Percentiles rank a stretch among this genome's conserved stretches.
Conservation (phyloP, 768 basidiomycete species). For the Boletellus ananas region DNA sequence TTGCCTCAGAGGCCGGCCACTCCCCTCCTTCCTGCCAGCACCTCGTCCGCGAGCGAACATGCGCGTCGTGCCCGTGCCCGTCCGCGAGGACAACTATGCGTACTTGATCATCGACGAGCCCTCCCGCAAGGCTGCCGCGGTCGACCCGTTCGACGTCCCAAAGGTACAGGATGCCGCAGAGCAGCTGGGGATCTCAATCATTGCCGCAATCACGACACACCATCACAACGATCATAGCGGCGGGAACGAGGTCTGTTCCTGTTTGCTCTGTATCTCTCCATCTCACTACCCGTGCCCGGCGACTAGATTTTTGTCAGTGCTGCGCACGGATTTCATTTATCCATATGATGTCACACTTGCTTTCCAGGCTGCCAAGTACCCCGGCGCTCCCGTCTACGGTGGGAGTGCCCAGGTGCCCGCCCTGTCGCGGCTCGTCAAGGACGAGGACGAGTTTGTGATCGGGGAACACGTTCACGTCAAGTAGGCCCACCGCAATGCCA, state of each 20-base stretch:
- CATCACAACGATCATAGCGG: constrained; percentile 90
- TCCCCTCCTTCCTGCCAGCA: constrained; percentile 2
- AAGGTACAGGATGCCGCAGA: constrained; percentile 65
- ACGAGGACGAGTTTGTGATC: constrained; percentile 77
- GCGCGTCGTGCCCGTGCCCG: constrained; percentile 76
- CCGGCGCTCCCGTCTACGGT: constrained; percentile 61
- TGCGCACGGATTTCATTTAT: neutral
- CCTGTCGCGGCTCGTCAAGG: constrained; percentile 70
- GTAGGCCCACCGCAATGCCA: constrained; percentile 30
- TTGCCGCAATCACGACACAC: constrained; percentile 84
- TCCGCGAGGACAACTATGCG: constrained; percentile 80
- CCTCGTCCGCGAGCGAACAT: constrained; percentile 37
- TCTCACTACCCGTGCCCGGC: constrained; percentile 7
- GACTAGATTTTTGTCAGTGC: constrained; percentile 30
- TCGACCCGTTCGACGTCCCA: constrained; percentile 76
- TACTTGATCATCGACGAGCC: constrained; percentile 74
- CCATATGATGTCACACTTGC: constrained; percentile 6
- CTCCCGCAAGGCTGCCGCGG: constrained; percentile 65
- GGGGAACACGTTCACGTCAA: constrained; percentile 59
- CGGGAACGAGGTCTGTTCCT: constrained; percentile 65
- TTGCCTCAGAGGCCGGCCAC: constrained; percentile 15
- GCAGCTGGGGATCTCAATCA: constrained; percentile 56
- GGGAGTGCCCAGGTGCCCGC: constrained; percentile 71
- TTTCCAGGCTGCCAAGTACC: constrained; percentile 42
- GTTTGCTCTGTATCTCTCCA: neutral